phyloP scores from a whole-genome alignment of 2,329 filamentous ascomycete species.

The Fusarium chlamydosporum region DNA sequence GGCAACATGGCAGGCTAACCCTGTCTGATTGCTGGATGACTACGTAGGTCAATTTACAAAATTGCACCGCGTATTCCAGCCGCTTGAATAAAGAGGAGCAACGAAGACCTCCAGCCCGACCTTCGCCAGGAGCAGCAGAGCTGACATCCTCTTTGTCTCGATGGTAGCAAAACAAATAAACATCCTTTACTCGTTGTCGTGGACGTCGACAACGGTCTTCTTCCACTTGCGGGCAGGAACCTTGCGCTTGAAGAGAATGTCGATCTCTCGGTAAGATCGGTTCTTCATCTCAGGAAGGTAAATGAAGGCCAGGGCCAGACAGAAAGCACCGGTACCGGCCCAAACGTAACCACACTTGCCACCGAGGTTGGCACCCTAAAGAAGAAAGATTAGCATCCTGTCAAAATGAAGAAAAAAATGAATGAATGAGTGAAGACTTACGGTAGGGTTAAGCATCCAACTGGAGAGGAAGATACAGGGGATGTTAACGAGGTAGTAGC shows the following conservation, averaged over 20 bases:
- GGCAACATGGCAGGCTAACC: neutral
- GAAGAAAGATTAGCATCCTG: conserved; percentile 46
- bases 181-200: conserved; percentile 71
- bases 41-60: conserved; percentile 7
- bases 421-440: conserved; percentile 46
- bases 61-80: conserved; percentile 6
- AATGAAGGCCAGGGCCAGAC: conserved; percentile 64
- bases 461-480: conserved; percentile 74
- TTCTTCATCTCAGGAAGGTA: conserved; percentile 70
- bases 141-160: too few relatives aligned
- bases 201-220: conserved; percentile 68
- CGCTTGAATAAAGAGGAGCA: conserved; percentile 21
- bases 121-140: neutral
- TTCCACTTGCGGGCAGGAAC: conserved; percentile 69
- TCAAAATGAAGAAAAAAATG: neutral
- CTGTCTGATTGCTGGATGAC: neutral
- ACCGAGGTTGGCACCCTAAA: conserved; percentile 60
- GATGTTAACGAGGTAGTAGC: conserved; percentile 75
- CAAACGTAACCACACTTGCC: conserved; percentile 72
- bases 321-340: conserved; percentile 70
- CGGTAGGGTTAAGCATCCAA: conserved; percentile 71
- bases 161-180: conserved; percentile 1
- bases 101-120: neutral
- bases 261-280: conserved; percentile 72
- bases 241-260: conserved; percentile 69